Evolutionary conservation across 1,284 basidiomycete species (phyloP), one percentile per base, ranked within the genome.

Genomic region (Crucibulum parvulum): DNA sequence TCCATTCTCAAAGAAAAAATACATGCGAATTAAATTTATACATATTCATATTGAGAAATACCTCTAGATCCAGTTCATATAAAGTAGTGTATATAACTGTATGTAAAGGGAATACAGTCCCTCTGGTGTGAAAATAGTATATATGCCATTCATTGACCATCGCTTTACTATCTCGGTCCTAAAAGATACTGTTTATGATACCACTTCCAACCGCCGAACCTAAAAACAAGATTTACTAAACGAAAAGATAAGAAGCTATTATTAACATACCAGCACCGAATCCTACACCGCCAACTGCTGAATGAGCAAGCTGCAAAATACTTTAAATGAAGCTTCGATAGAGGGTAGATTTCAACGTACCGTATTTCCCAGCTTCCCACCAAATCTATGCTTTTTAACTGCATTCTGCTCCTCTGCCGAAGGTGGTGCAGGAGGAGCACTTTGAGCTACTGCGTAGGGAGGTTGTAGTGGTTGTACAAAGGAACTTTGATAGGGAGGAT

Each of bases 211-310:
- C 75, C n/a, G 84, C 84, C 65, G 81, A 80, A 62, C 84, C 84
- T 84, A 48, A 5, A 59, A 31, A 51, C 24, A 45, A 8, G 36
- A 51, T 47, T 24, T 8, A 10, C 8, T 6, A 37, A 31, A 65
- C 63, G 38, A 78, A 65, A 38, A 70, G 37, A 15, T 70, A 50
- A 43, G 4, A 13, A 43, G 13, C 41, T 10, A 18, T 18, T 15
- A 9, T 43, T 43, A 72, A 58, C 80, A 67, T 31, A 84, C 85
- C 69, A 75, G 83, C 88, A 65, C 90, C 89, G 63, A 91, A 91
- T 8, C 90, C 90, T 55, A 87, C 83, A 70, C 90, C 90, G 48
- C 89, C 89, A 4, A 83, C 90, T 45, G 90, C 89, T 51, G 87
- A 84, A 51, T 84, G 81, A 4, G 88, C 88, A 78, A 91, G 82